Evolutionary conservation across 2,329 filamentous ascomycete genomes (phyloP), one percentile per base, ranked within the genome.

Genomic region (Ambrosiella xylebori): DNA sequence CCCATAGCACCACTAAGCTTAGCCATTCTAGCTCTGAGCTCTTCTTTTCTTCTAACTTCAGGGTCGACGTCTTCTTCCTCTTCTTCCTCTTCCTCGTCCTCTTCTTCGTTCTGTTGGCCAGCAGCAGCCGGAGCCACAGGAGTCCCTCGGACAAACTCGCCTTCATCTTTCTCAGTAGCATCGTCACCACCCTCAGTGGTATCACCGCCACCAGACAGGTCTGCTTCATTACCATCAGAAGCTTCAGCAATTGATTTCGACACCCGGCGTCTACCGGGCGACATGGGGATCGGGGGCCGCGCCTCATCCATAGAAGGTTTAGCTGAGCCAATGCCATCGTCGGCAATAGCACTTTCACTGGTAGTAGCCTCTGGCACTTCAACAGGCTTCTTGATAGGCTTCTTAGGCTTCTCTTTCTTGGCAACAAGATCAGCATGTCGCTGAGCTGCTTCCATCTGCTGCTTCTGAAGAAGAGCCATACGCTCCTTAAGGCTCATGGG

Each of bases 1-100:
- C 88, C 88, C 88, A 95, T 95, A 19, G 91, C 91, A 58, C 91
- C 91, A 64, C 91, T 95, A 85, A 98, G 93, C 72, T 95, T 96
- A 51, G 93, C 93, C 88, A 98, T 98, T 64, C 93, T 82, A 61
- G 93, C 89, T 61, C 93, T 82, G 38, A 98, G 76, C 68, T 96
- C 91, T 71, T 95, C 83, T 67, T 85, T 86, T 56, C 90, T 84
- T 63, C 81, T 83, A 19, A 88, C 77, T 68, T 98, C 93, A 0
- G 89, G 88, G 65, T 97, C 90, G 56, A 94, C 75, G 53, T 90
- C 87, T 38, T 88, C 85, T 17, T 86, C 85, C n/a, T 84, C 84
- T 12, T 81, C 81, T 2, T 80, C 27, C 27, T 27, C 13, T 53
- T 53, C 35, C n/a, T 53, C 51, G 11, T 38, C 51, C 13, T 72